Evolutionary conservation across 2,329 filamentous ascomycete species (phyloP), one percentile per base, ranked within the genome.

Genomic region (Madurella fahalii): DNA sequence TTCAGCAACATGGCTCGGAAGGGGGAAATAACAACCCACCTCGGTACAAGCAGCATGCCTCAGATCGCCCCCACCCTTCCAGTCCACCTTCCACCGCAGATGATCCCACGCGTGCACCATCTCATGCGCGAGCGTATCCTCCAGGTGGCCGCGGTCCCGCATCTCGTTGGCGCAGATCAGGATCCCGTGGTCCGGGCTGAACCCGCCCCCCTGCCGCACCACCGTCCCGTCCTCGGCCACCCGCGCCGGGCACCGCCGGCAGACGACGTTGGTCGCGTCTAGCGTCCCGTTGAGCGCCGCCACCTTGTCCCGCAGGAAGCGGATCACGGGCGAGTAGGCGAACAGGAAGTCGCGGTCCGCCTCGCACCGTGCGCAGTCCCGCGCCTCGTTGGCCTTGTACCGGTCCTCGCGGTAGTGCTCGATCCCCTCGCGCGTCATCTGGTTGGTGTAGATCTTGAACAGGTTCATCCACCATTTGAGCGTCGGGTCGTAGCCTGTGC

Each of bases 61-160:
- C 71, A 99, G 69, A 69, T 90, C 77, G 75, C 75, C 89, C 63
- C 80, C 77, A 4, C 78, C 83, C n/a, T 76, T 72, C 76, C 88
- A 89, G 67, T 97, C 87, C 43, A 96, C 85, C 72, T 96, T 94
- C 77, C 90, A 99, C 60, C 93, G 77, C 63, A 97, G 68, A 69
- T 95, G 88, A 69, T 99, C 94, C 78, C 91, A 97, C 1, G 92
- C 92, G 71, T 99, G 94, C 50, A 99, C 88, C 90, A 99, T 95
- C 75, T 99, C 94, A 72, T 99, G 94, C 30, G 92, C 86, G 66
- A 99, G 77, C 11, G 92, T 96, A 70, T 99, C 94, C 74, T 99
- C 94, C 63, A 96, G 71, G 68, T 96, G 90, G 32, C 85, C 85
- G 54, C 84, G 77, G 67, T 90, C 85, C 56, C 86, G 78, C 68